Base-by-base conservation (phyloP, 257 asterid species). In the Rubia yunnanensis region DNA sequence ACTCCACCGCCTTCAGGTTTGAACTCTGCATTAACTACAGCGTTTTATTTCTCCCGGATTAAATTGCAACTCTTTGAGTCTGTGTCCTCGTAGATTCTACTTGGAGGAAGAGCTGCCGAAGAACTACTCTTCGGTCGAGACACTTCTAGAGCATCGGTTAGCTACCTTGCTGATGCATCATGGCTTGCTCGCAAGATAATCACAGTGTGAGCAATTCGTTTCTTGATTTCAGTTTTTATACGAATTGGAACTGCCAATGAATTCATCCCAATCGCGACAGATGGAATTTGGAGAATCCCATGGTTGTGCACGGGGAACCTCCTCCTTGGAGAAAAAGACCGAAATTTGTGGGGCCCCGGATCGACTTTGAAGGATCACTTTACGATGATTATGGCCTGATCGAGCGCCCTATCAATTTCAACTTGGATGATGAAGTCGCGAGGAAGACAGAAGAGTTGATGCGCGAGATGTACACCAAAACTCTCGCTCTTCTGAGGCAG, bases 121-220 rank as follows among this genome's bases (percentile, higher is more conserved):
- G 95, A 90, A 78, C 91, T 94, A 30, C 84, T 94, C 59, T 94
- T 76, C 31, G 97, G 99, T 60, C 83, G 88, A 60, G 95, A 90
- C 67, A 88, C 99, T 49, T 94, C 99, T 46, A 82, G 72, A 73
- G 97, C 96, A 61, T 90, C 99, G 3, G 89, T 94, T 39, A 75
- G 66, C 79, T 90, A 88, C 80, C 95, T 94, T 80, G 98, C 97
- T 23, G 97, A 90, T 82, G 98, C 99, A 52, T 86, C 99, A 9
- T 90, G 96, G 97, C 95, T 94, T 60, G 98, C 99, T 73, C 97
- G 98, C 57, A 94, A 94, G 75, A 94, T 94, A 26, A 82, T 94
- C 50, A 81, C 99, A 60, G 64, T 86, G 99, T 94, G 79, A 32
- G 94, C 75, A 23, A 31, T 67, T 27, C 24, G 5, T 28, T 56